Percentiles rank a stretch among this genome's conserved stretches.
phyloP scores from a whole-genome alignment of 2,329 filamentous ascomycete genomes.

The Microascus cirrosus region DNA sequence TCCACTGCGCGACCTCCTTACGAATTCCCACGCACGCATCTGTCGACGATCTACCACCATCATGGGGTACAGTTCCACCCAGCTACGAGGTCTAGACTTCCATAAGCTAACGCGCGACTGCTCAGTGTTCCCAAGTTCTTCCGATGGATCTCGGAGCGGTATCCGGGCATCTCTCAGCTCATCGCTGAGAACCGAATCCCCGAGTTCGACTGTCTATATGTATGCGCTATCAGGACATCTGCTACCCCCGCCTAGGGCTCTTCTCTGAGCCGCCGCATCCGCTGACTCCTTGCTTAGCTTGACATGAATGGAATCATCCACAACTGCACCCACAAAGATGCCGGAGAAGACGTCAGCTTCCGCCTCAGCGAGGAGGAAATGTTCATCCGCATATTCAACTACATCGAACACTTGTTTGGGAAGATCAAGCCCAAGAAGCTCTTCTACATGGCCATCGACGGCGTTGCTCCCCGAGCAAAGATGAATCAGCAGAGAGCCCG shows the following conservation, averaged over 20 bases:
- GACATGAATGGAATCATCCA: slow-evolving; percentile 99
- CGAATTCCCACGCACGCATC: background rate
- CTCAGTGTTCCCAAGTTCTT: slow-evolving; percentile 76
- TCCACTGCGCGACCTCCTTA: background rate
- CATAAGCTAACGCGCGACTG: background rate
- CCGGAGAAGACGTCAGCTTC: slow-evolving; percentile 73
- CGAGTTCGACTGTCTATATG: slow-evolving; percentile 95
- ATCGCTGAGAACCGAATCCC: slow-evolving; percentile 98
- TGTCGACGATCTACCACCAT: slow-evolving; percentile 6
- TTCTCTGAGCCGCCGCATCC: background rate
- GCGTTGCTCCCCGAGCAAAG: slow-evolving; percentile 93
- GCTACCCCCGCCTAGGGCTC: background rate
- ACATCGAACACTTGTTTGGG: slow-evolving; percentile 96
- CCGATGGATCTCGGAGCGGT: slow-evolving; percentile 98
- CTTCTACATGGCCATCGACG: slow-evolving; percentile 99
- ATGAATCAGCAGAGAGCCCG: slow-evolving; percentile 99
- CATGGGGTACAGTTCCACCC: slow-evolving; percentile 16
- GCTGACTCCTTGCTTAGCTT: slow-evolving; percentile 35
- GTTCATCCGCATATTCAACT: slow-evolving; percentile 99
- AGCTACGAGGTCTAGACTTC: background rate
- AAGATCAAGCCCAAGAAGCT: slow-evolving; percentile 98
- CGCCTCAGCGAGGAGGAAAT: slow-evolving; percentile 96
- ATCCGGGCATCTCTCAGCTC: slow-evolving; percentile 94
- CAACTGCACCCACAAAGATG: slow-evolving; percentile 97
- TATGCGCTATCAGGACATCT: slow-evolving; percentile 20